Conservation (phyloP, 306 rosid genomes). For the Urtica urens region DNA sequence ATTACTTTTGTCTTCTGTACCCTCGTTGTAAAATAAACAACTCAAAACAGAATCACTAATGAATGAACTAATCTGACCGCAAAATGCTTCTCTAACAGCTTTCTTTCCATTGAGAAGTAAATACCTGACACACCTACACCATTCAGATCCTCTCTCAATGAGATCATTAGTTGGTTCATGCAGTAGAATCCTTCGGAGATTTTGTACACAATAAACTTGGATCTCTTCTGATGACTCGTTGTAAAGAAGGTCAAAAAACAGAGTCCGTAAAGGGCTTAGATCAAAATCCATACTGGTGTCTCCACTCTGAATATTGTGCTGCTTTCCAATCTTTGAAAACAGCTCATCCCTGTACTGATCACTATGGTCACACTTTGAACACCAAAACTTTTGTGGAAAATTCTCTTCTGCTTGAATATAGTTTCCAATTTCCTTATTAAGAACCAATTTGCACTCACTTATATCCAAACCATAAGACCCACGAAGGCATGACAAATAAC, state of each 20-base stretch:
- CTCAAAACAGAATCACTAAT: conserved; percentile 42
- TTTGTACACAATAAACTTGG: conserved; percentile 70
- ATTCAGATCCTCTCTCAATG: conserved; percentile 34
- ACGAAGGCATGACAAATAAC: conserved; percentile 74
- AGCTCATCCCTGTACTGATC: conserved; percentile 19
- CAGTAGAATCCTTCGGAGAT: conserved; percentile 52
- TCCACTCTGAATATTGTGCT: conserved; percentile 21
- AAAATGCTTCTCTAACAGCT: conserved; percentile 74
- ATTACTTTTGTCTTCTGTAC: conserved; percentile 28
- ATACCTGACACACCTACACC: conserved; percentile 56
- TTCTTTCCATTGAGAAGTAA: conserved; percentile 46
- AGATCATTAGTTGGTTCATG: conserved; percentile 43
- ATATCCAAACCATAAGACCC: conserved; percentile 42
- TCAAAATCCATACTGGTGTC: conserved; percentile 34
- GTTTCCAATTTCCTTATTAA: conserved; percentile 30
- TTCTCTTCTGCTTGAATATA: conserved; percentile 36
- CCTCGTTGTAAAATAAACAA: conserved; percentile 41
- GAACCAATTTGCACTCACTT: conserved; percentile 46
- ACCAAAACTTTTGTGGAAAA: conserved; percentile 69
- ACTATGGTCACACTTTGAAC: conserved; percentile 68
- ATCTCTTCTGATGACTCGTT: conserved; percentile 75
- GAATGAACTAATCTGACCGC: conserved; percentile 67
- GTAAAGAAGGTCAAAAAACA: conserved; percentile 62
- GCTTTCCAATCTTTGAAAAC: conserved; percentile 27
- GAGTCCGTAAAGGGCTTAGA: conserved; percentile 39